These are phyloP conservation scores for Suillus alpinus DNA, from an alignment of 768 basidiomycete species.

Conservation along the genomic window DNA sequence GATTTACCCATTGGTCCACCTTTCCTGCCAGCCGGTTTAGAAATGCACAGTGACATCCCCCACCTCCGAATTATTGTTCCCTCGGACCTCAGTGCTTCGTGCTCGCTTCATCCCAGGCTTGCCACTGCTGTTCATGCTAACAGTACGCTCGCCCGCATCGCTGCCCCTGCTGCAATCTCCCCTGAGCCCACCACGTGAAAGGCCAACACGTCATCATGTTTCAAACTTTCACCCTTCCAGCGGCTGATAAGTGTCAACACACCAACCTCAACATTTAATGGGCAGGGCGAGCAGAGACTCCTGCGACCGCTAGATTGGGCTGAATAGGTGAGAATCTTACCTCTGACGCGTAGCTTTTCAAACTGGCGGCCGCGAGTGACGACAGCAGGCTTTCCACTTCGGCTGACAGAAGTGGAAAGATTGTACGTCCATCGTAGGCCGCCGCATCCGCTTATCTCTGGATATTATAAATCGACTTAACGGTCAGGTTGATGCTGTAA, in stretches of 20 bases:
- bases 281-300: neutral
- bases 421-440: neutral
- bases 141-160: neutral
- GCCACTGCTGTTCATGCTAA: neutral
- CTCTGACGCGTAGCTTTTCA: neutral
- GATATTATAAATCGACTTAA: neutral
- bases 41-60: neutral
- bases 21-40: neutral
- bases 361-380: neutral
- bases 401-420: neutral
- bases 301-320: neutral
- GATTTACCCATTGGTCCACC: neutral
- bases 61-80: neutral
- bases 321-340: neutral
- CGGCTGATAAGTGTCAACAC: neutral
- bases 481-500: neutral
- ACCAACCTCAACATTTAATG: neutral
- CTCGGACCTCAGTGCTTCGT: neutral
- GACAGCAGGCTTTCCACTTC: neutral
- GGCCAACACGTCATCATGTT: neutral
- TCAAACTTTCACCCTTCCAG: neutral
- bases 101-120: neutral
- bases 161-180: neutral
- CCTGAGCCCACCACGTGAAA: neutral
- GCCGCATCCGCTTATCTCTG: neutral